Base-by-base conservation (phyloP, 1,139 yeast species). In the Lodderomyces orthopsilosis region DNA sequence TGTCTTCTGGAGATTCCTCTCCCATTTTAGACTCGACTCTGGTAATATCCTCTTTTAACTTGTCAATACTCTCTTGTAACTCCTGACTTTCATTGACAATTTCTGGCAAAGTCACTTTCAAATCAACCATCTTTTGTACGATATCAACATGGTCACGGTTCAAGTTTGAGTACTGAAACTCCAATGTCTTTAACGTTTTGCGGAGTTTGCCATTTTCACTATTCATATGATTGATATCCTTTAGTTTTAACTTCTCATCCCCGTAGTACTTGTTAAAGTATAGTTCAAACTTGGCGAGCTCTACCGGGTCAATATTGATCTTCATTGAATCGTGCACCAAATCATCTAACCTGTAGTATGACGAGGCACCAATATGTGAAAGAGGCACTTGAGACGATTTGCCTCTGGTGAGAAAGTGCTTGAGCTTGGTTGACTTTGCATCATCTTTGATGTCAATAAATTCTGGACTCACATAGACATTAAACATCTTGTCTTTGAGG, bases 261-360 rank as follows among this genome's bases (percentile, higher is more conserved):
- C 78, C 72, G 58, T 83, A 83, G 19, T 90, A 79, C 56, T 86
- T 90, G 24, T 75, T 79, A 57, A 83, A 88, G 63, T 93, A 98
- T 10, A 74, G 74, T 42, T 75, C 81, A 59, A 83, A 93, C 56
- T 83, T 79, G 43, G 77, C 70, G 49, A 93, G 68, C 6, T 83
- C 79, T 15, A 83, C 70, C 7, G 97, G 96, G 22, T 83, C 72
- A 26, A 93, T 69, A 49, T 82, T 78, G 38, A 90, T 77, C 27
- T 71, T 70, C 75, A 86, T 81, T 0, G 97, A 87, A 60, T 89
- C 96, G 7, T 63, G 63, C n/a, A 93, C 94, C 51, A 93, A 76
- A 38, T 79, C 79, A 56, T 87, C 83, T 38, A 88, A 79, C 47
- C 78, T 74, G 59, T 87, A 88, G 42, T 72, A 64, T 12, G 26